phyloP scores from a whole-genome alignment of 2,329 filamentous ascomycete genomes.

The Fusarium abutilonis region DNA sequence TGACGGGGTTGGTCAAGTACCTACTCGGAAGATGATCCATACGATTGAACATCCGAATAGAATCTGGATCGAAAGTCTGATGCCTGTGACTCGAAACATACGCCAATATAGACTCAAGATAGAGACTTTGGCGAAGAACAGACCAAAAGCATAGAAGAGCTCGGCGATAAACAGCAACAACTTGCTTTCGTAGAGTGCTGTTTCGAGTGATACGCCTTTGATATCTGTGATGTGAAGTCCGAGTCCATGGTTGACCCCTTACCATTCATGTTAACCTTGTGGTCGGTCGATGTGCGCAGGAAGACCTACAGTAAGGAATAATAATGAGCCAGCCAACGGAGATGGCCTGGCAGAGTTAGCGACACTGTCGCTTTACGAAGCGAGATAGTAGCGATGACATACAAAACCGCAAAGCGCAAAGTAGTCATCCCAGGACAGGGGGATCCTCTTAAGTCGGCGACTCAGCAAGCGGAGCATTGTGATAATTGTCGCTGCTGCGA shows the following conservation, averaged over 20 bases:
- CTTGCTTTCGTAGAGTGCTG: slow-evolving; percentile 6
- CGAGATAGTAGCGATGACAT: neutral
- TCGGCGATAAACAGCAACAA: slow-evolving; percentile 39
- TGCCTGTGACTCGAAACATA: slow-evolving; percentile 43
- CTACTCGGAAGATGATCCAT: slow-evolving; percentile 45
- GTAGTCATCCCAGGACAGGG: slow-evolving; percentile 35
- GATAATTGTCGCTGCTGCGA: slow-evolving; percentile 33
- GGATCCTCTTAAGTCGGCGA: slow-evolving; percentile 29
- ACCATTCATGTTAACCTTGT: slow-evolving; percentile 1
- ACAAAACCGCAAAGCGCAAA: slow-evolving; percentile 38
- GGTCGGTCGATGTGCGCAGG: neutral
- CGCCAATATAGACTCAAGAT: slow-evolving; percentile 48
- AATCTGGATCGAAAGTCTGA: slow-evolving; percentile 43
- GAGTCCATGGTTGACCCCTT: slow-evolving; percentile 32
- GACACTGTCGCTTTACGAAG: neutral
- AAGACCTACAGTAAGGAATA: slow-evolving; percentile 30
- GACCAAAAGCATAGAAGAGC: slow-evolving; percentile 44
- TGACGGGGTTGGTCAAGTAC: fast-evolving
- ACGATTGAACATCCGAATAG: slow-evolving; percentile 39
- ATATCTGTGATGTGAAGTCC: slow-evolving; percentile 32
- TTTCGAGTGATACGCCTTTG: neutral
- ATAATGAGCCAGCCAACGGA: slow-evolving; percentile 33
- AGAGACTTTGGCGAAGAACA: slow-evolving; percentile 45
- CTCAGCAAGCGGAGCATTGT: slow-evolving; percentile 27
- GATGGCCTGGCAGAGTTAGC: slow-evolving; percentile 17